Evolutionary conservation across 768 basidiomycete genomes (phyloP), one percentile per base, ranked within the genome.

Genomic region (Hydnomerulius pinastri): DNA sequence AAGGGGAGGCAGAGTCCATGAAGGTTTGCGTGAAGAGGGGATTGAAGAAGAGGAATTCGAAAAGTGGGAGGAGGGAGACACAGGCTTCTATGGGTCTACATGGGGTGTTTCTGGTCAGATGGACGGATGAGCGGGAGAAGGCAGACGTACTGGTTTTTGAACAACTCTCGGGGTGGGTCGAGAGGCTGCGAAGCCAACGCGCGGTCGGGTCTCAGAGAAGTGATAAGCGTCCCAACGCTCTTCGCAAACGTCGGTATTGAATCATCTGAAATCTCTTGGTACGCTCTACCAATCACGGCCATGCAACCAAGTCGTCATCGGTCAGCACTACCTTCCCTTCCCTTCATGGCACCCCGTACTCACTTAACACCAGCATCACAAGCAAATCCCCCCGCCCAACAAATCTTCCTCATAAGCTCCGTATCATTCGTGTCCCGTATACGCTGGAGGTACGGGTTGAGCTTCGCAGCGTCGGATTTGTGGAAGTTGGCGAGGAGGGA

Each of bases 401-500:
- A 80, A 25, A 85, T 71, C 60, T 77, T 83, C 20, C 68, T 67
- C 77, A 87, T 78, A 2, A 86, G 58, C 9, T 73, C 76, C 6
- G 69, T 65, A 51, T 87, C 81, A 4, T 65, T 56, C 0, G 73
- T 75, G 25, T 75, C 73, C 29, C 68, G 68, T 24, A 87, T 79
- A 21, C 72, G 70, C 21, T 76, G 76, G 8, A 87, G 71, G 59
- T 85, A 87, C 1, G 80, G 80, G 63, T 89, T 89, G 32, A 86
- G 74, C 54, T 78, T 84, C 9, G 83, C 80, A 9, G 83, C 84
- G 59, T 86, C 85, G 0, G 84, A 85, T 58, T 82, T 85, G 62
- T 87, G 87, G 61, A 82, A 89, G 58, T 86, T 86, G 46, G 81
- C 81, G 2, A 89, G 75, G 28, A 86, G 66, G 10, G 80, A 73